Evolutionary conservation across 2,329 filamentous ascomycete genomes (phyloP), one percentile per base, ranked within the genome.

Genomic region (Bipolaris gigantea): DNA sequence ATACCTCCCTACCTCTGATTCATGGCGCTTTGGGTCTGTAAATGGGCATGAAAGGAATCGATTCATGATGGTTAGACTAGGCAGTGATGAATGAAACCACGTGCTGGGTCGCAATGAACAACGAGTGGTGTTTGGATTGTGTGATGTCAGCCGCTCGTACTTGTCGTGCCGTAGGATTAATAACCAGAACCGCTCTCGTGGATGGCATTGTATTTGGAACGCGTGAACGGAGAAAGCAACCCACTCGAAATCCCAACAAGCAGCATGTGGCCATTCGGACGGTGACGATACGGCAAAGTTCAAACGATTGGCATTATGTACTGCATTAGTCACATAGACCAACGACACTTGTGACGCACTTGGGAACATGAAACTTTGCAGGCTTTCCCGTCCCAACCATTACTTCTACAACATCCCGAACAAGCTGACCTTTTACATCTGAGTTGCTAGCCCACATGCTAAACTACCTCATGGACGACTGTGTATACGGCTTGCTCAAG

Each of bases 21-120:
- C 55, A 66, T 66, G 71, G 71, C 72, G 72, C 71, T 70, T 65
- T 67, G 66, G 71, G 65, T 63, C 66, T 66, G 65, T 68, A 68
- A 70, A 66, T 60, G 59, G 54, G 51, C 41, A 61, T 57, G 53
- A 50, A 56, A 48, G 60, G 53, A 55, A 59, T 57, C 61, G 56
- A 59, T 59, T 62, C 62, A 68, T 69, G 66, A 71, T 59, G 65
- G 69, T 63, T 71, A 73, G 62, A 67, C 69, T 72, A 72, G 61
- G 70, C 71, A 69, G 67, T 72, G 64, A 65, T 62, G 60, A 64
- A 69, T 61, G 60, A 66, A 67, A 61, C 46, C 66, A 72, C 66
- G 65, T 70, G 71, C 69, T 71, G 53, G 52, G 66, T 67, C 62
- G 59, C 53, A 64, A 64, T 59, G 55, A 63, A 65, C 38, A 63